phyloP scores from a whole-genome alignment of 2,329 filamentous ascomycete species.

The Lasiodiplodia gonubiensis region DNA sequence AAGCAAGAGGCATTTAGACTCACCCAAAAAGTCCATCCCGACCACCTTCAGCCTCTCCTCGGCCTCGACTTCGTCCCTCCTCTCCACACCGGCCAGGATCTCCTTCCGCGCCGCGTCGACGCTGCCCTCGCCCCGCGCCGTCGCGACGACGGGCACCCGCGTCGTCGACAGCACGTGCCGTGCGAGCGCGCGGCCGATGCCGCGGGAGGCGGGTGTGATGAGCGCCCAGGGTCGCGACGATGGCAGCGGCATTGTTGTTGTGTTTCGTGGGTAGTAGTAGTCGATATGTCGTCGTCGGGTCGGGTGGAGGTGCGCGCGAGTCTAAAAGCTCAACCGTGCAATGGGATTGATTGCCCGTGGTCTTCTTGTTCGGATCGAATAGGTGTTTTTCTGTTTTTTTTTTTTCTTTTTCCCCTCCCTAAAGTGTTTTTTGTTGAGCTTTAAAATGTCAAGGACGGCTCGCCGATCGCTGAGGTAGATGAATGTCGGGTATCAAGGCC shows the following conservation, averaged over 20 bases:
- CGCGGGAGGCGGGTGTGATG: slow-evolving; percentile 65
- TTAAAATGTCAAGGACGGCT: too few relatives aligned
- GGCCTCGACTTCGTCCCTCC: slow-evolving; percentile 49
- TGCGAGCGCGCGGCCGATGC: slow-evolving; percentile 67
- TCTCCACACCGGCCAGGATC: slow-evolving; percentile 57
- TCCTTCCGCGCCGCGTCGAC: slow-evolving; percentile 54
- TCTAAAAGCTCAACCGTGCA: background rate
- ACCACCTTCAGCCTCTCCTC: slow-evolving; percentile 58
- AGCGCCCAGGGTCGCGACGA: slow-evolving; percentile 51
- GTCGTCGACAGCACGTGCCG: slow-evolving; percentile 64
- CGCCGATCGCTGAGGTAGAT: background rate
- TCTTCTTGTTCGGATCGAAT: too few relatives aligned
- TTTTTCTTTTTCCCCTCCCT: too few relatives aligned
- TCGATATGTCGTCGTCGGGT: background rate
- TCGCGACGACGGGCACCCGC: slow-evolving; percentile 64
- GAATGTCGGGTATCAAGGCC: background rate
- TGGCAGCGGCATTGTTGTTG: background rate
- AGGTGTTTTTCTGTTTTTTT: too few relatives aligned
- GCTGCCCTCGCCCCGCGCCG: slow-evolving; percentile 59
- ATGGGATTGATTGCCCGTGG: too few relatives aligned
- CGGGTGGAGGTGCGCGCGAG: background rate
- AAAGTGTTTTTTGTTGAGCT: too few relatives aligned
- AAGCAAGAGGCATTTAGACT: background rate
- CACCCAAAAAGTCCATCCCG: slow-evolving; percentile 64
- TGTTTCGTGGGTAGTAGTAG: background rate